Base-by-base conservation (phyloP, 2,329 filamentous ascomycete species). In the Aspergillus aculeatus region DNA sequence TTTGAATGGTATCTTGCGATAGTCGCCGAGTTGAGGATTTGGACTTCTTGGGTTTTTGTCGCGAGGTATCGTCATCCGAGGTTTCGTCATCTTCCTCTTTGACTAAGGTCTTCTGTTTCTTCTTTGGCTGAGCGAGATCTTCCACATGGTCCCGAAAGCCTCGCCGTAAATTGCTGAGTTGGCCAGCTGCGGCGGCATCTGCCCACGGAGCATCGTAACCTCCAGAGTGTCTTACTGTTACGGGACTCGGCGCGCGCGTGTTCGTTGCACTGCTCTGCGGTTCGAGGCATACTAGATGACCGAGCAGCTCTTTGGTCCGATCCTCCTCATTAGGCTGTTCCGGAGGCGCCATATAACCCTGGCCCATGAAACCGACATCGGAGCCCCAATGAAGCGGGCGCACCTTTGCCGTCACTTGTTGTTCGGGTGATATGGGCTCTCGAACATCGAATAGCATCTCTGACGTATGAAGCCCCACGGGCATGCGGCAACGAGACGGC, bases 331-430 rank as follows among this genome's bases (percentile, higher is more conserved):
- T 84, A 41, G 88, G 86, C 65, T 84, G 82, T 60, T 81, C 76
- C 6, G 82, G 79, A 10, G 80, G 78, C 0, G 86, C 83, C 6
- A 84, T 76, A 66, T 87, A 91, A n/a, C 81, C 82, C 66, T 85
- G 83, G 5, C 80, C 71, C 62, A 78, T 81, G 70, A 91, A 91
- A 59, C 80, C 84, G n/a, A 81, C 72, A 72, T 91, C 89, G 0
- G 89, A 89, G 10, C 89, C 89, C 84, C 86, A 91, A 62, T 84
- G 83, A 49, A 89, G 79, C 55, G 73, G 69, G 11, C 72, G 69
- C 21, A 67, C 68, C 80, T 68, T 80, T 59, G 74, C 71, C 56
- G 70, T 75, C 38, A 74, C 74, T 68, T 73, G 74, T 60, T 74
- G 73, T 61, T 74, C 74, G 21, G 66, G 66, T 2, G 71, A 68